Evolutionary conservation across 805 yeast species (phyloP), one percentile per base, ranked within the genome.

Genomic region (Ogataea philodendri): DNA sequence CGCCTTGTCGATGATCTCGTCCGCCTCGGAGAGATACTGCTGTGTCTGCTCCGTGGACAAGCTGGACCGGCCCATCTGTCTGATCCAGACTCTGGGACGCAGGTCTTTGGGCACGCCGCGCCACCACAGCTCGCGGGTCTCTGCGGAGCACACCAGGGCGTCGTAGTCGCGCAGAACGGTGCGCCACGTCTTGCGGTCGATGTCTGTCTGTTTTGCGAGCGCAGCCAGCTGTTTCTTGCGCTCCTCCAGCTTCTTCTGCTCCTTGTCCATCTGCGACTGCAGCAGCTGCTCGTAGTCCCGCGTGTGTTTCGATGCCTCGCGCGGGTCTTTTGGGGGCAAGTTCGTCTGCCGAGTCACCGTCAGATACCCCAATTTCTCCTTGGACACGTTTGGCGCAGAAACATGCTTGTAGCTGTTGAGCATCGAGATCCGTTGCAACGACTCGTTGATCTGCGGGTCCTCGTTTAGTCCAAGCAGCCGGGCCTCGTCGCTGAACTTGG

Each of bases 261-360:
- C 78, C 15, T 55, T 47, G 14, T 57, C 47, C 1, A 74, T 46
- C 9, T 76, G 76, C 3, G 53, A 48, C 29, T 60, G 55, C 22
- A 76, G 55, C 25, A 76, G 42, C 18, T 54, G 46, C 35, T 76
- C 72, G 38, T 72, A 76, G 48, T 77, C 79, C 26, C 59, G 57
- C 26, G 72, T 63, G 51, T 82, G 89, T 41, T 68, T 73, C 18
- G 55, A 35, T 11, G 72, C 69, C 47, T 82, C 88, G 13, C 59
- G 55, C 11, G 57, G 52, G 16, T 72, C 58, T 53, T 82, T 82
- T 27, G 87, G 85, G 0, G 90, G 89, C 23, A 82, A 58, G 63
- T 76, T 72, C 1, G 69, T 58, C 16, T 84, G 88, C 35, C 90
- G 60, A 0, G 88, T 79, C 15, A 65, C 62, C 0, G 81, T 57